phyloP scores from a whole-genome alignment of 1,284 basidiomycete species.

The Pascua guehoae region DNA sequence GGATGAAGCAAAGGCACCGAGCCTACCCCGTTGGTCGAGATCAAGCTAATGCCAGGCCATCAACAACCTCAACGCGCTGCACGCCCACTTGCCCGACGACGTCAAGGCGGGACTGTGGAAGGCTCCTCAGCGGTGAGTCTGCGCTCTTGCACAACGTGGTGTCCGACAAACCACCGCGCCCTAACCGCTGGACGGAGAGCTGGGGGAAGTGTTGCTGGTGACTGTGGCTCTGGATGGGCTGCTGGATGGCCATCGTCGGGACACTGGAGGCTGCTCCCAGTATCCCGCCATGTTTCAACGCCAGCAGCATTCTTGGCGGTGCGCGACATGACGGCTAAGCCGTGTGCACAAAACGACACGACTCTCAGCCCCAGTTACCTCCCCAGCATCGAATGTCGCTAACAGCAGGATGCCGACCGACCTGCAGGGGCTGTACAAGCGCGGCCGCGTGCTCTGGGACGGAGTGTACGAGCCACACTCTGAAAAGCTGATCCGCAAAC shows the following conservation, averaged over 20 bases:
- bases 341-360: too few relatives aligned
- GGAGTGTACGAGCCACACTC: conserved; percentile 88
- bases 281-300: too few relatives aligned
- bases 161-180: background rate
- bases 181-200: too few relatives aligned
- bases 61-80: conserved; percentile 70
- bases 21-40: background rate
- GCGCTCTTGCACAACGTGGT: too few relatives aligned
- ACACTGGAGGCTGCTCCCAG: too few relatives aligned
- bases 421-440: conserved; percentile 60
- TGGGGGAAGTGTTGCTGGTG: background rate
- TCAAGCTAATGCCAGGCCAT: conserved; percentile 57
- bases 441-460: conserved; percentile 74
- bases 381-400: background rate
- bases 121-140: conserved; percentile 55
- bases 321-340: too few relatives aligned
- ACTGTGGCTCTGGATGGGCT: too few relatives aligned
- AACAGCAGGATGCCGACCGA: conserved; percentile 51
- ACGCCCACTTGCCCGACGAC: conserved; percentile 70
- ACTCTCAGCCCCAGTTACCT: too few relatives aligned
- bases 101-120: conserved; percentile 52
- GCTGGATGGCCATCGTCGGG: too few relatives aligned
- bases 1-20: background rate
- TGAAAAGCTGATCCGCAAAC: conserved; percentile 82
- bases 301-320: too few relatives aligned